Evolutionary conservation across 2,329 filamentous ascomycete genomes (phyloP), one percentile per base, ranked within the genome.

Genomic region (Botrytis paeoniae): DNA sequence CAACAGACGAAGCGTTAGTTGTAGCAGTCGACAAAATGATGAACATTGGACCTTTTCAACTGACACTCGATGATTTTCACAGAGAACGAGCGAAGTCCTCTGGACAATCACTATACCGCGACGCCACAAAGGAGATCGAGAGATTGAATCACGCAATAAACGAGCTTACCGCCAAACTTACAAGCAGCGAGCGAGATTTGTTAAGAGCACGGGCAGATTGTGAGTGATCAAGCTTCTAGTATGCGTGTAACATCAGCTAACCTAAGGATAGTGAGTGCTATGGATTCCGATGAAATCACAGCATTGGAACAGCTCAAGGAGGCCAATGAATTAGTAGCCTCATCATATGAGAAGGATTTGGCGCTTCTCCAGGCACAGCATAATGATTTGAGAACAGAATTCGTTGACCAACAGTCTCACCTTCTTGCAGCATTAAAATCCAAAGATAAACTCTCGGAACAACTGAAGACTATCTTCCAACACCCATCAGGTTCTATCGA

Each of bases 391-490:
- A 83, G 82, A 74, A 82, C 84, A 71, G 88, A 90, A 79, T 83
- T 85, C 68, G 87, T 90, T 70, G 84, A 86, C 74, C 85, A 88
- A 78, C 88, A 89, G 81, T 85, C 85, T 64, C 88, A 91, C 78
- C 84, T 91, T 37, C 85, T 91, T 76, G 85, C 88, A 59, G 86
- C 87, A 62, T 83, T 91, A 29, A 83, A 91, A 63, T 85, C 86
- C 75, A 90, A 90, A 79, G 88, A 91, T 74, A 86, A 86, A 80
- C 82, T 89, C 71, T 85, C 86, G 71, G 87, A 87, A 79, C 84
- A 88, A 73, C 81, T 85, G 51, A 86, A 72, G 37, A 66, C 20
- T 45, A 45, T 73, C 41, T 70, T 73, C 29, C 43, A 74, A 22
- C 74, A 74, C 45, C 76, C 76, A 69, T 45, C 54, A 65, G 68